Conservation (phyloP, 306 rosid species). For the Vachellia pachyceras region DNA sequence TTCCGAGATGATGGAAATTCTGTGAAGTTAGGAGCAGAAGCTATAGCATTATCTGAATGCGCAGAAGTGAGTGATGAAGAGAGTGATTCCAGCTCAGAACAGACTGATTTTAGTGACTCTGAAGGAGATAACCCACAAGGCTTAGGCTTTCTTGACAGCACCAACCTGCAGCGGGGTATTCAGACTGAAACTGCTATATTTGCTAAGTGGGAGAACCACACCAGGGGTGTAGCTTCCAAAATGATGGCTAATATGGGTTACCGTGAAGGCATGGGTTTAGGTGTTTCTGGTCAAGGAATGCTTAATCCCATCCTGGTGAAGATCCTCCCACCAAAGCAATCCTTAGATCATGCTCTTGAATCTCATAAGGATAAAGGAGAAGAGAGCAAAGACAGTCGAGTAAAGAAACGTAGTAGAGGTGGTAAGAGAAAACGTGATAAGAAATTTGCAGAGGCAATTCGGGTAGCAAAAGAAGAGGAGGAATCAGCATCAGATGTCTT, state of each 20-base stretch:
- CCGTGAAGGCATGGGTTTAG: constrained; percentile 89
- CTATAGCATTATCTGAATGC: constrained; percentile 67
- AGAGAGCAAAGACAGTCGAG: constrained; percentile 45
- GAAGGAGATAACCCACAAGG: constrained; percentile 74
- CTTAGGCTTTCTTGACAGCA: constrained; percentile 80
- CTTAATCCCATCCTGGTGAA: constrained; percentile 73
- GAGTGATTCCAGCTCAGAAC: constrained; percentile 64
- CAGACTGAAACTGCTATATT: constrained; percentile 84
- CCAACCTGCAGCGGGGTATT: constrained; percentile 70
- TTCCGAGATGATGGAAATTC: constrained; percentile 86
- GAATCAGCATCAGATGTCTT: constrained; percentile 71
- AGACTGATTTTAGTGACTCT: constrained; percentile 65
- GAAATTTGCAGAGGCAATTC: constrained; percentile 68
- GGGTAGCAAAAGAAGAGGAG: constrained; percentile 69
- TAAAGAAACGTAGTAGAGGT: constrained; percentile 86
- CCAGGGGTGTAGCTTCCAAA: constrained; percentile 92
- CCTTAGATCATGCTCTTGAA: constrained; percentile 82
- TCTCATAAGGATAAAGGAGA: constrained; percentile 53
- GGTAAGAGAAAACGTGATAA: constrained; percentile 92
- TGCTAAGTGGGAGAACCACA: constrained; percentile 98
- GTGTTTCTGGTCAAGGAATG: constrained; percentile 90
- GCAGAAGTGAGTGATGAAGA: constrained; percentile 62
- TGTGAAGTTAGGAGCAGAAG: constrained; percentile 66
- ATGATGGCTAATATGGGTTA: constrained; percentile 99
- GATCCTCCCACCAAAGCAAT: constrained; percentile 87